phyloP scores from a whole-genome alignment of 148 eudicot species.

The Cornus suecica region DNA sequence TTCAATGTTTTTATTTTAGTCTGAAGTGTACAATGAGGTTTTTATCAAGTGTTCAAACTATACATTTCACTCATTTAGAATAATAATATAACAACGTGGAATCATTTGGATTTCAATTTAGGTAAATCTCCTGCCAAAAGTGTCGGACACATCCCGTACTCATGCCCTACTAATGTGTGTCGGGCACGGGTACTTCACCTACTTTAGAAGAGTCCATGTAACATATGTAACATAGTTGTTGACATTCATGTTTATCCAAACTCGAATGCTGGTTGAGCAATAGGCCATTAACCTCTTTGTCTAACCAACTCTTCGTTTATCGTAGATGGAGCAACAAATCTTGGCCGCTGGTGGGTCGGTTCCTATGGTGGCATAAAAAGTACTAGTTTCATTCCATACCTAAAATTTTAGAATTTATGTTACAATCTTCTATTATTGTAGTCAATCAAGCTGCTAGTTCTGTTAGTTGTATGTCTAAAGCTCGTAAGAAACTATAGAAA shows the following conservation, averaged over 20 bases:
- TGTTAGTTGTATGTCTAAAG: neutral
- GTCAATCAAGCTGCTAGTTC: neutral
- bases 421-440: neutral
- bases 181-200: no score
- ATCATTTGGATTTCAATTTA: no score
- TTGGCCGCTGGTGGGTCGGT: conserved; percentile 10
- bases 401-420: neutral
- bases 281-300: neutral
- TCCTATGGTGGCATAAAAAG: conserved; percentile 3
- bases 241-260: neutral
- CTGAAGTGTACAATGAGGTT: no score
- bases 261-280: neutral
- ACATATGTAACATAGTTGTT: no score
- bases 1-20: no score
- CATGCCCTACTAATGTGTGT: no score
- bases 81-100: no score
- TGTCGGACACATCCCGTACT: no score
- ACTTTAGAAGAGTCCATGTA: no score
- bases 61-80: no score
- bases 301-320: neutral
- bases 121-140: no score
- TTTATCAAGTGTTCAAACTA: no score
- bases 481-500: neutral
- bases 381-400: neutral
- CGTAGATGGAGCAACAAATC: conserved; percentile 12